Conservation (phyloP, 495 filamentous ascomycete genomes). For the Cenococcum geophilum region DNA sequence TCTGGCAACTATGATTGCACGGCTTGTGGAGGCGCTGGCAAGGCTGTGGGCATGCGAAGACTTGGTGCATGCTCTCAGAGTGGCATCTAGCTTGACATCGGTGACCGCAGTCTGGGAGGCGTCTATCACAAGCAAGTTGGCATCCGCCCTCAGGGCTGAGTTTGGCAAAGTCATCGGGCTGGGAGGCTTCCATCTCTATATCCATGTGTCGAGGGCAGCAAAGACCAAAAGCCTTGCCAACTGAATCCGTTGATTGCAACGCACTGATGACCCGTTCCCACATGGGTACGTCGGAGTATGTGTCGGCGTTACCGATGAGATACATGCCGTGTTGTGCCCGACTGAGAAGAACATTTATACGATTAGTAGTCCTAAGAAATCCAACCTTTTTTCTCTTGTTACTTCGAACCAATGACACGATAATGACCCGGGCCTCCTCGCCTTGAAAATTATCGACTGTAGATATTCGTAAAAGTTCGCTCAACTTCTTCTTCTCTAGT, state of each 20-base stretch:
- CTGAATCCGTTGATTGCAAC: conserved; percentile 41
- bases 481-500: no score
- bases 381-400: conserved; percentile 56
- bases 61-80: conserved; percentile 55
- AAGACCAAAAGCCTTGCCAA: conserved; percentile 52
- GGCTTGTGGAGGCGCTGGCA: conserved; percentile 37
- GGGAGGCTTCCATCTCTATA: conserved; percentile 47
- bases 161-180: conserved; percentile 55
- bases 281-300: conserved; percentile 54
- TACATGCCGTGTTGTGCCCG: conserved; percentile 57
- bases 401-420: conserved; percentile 75
- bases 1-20: no score
- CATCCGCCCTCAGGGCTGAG: conserved; percentile 69
- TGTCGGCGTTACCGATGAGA: conserved; percentile 47
- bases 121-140: conserved; percentile 49
- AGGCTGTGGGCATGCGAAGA: conserved; percentile 53
- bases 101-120: conserved; percentile 60
- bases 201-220: conserved; percentile 62
- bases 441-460: conserved; percentile 74
- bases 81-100: conserved; percentile 64
- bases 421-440: conserved; percentile 68
- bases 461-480: conserved; percentile 50
- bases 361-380: conserved; percentile 64
- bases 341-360: conserved; percentile 68
- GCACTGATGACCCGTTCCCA: conserved; percentile 60